Conservation (phyloP, 2,329 filamentous ascomycete species). For the Alternaria triticina region DNA sequence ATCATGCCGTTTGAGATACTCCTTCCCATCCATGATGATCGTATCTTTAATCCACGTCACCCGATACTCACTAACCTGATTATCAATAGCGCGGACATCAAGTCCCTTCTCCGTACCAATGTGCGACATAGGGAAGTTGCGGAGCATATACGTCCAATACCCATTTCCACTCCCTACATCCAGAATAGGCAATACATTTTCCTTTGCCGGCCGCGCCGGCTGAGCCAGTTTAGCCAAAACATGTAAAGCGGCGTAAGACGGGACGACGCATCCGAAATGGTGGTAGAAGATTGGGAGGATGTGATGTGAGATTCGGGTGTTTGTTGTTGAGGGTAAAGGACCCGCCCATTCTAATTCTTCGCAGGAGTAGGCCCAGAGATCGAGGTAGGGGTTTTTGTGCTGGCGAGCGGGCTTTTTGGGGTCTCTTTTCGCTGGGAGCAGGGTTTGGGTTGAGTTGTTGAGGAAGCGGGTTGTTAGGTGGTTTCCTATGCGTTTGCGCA, state of each 20-base stretch:
- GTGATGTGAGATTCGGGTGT: slow-evolving; percentile 67
- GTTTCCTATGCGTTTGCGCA: slow-evolving; percentile 62
- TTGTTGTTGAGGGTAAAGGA: slow-evolving; percentile 60
- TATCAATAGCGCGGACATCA: slow-evolving; percentile 68
- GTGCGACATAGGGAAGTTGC: slow-evolving; percentile 68
- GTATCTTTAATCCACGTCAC: slow-evolving; percentile 74
- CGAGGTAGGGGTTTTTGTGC: slow-evolving; percentile 69
- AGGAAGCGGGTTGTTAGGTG: slow-evolving; percentile 63
- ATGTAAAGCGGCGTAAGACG: slow-evolving; percentile 69
- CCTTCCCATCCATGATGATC: slow-evolving; percentile 63
- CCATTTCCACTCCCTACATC: slow-evolving; percentile 76
- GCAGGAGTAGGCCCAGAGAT: slow-evolving; percentile 71
- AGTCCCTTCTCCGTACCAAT: slow-evolving; percentile 63
- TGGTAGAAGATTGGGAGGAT: slow-evolving; percentile 77
- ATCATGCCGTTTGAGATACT: slow-evolving; percentile 58
- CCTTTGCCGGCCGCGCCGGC: slow-evolving; percentile 36
- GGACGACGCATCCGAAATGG: slow-evolving; percentile 77
- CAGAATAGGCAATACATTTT: slow-evolving; percentile 59
- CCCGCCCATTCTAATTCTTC: slow-evolving; percentile 70
- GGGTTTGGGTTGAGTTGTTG: slow-evolving; percentile 5
- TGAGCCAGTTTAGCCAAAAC: slow-evolving; percentile 62
- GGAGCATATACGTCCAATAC: slow-evolving; percentile 77
- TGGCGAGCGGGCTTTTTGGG: slow-evolving; percentile 51
- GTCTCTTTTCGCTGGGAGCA: slow-evolving; percentile 28
- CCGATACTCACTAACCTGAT: slow-evolving; percentile 70